Evolutionary conservation across 78 protist species (phyloP).

Genomic region (Dictyostelium citrinum): DNA sequence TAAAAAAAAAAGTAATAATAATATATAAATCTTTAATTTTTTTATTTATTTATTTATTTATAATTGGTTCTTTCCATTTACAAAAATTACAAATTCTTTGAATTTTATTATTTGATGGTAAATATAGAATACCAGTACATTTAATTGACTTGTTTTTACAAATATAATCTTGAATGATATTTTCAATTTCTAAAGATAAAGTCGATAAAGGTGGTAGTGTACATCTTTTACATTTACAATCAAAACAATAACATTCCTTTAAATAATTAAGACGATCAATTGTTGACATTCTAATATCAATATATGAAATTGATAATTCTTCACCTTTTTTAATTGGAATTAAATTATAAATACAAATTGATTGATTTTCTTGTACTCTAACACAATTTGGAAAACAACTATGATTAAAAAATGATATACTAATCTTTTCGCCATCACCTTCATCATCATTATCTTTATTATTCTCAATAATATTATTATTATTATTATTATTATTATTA

Average conservation of each 20-base stretch:
- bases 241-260: neutral
- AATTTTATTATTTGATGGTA: neutral
- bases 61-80: slow-evolving; percentile 5
- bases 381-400: slow-evolving; percentile 49
- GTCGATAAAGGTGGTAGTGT: neutral
- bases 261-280: neutral
- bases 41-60: neutral
- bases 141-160: neutral
- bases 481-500: too few relatives aligned
- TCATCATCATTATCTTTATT: neutral
- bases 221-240: slow-evolving; percentile 35
- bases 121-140: slow-evolving; percentile 11
- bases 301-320: slow-evolving; percentile 23
- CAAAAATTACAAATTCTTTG: slow-evolving; percentile 25
- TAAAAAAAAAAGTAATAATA: too few relatives aligned
- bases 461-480: too few relatives aligned
- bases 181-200: neutral
- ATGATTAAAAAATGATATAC: slow-evolving; percentile 50
- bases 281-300: neutral
- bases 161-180: neutral
- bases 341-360: neutral
- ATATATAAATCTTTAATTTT: too few relatives aligned
- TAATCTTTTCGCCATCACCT: neutral
- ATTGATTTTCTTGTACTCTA: slow-evolving; percentile 13
- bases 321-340: slow-evolving; percentile 1